Evolutionary conservation across 371 early-diverging fungal species (phyloP), one percentile per base, ranked within the genome.

Genomic region (Saksenaea vasiformis): DNA sequence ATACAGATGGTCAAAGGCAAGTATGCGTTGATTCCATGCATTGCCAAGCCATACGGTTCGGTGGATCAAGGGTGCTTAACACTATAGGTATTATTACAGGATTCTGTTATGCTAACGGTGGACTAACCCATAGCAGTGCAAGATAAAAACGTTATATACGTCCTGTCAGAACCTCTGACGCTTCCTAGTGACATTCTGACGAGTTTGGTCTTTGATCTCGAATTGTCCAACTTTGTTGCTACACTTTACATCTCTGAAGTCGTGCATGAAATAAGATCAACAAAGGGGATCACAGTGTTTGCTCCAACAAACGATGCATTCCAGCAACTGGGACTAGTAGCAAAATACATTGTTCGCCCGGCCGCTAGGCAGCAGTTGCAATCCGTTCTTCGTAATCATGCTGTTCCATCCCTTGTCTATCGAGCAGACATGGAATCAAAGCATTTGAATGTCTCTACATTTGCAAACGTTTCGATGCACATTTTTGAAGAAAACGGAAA

Each of bases 241-340:
- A 72, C 72, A 13, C 61, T 79, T 8, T 79, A 79, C 58, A 75
- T 71, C 0, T 78, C 83, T 28, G 66, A 61, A 28, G 60, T 74
- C 7, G 71, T 59, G 4, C 57, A 68, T 1, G 74, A 76, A 17
- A 64, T 87, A 54, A 71, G 69, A 14, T 68, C 72, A 36, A 70
- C 81, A 1, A 55, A 64, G 14, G 83, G 83, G 0, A 64, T 85
- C n/a, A 85, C 87, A 0, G 63, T 87, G 3, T 85, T 87, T 79
- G 87, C 78, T 0, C 87, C 87, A 0, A 77, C 80, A 27, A 78
- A 80, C 28, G 60, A 70, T 9, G 87, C 87, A 0, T 87, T 85
- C 71, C 62, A 67, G 7, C 66, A 69, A 1, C 61, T 87, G 4
- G 87, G 85, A 1, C 65, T 84, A 8, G 72, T 85, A 22, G 77